phyloP scores from a whole-genome alignment of 805 yeast genomes.

The Metschnikowia dekortorum region DNA sequence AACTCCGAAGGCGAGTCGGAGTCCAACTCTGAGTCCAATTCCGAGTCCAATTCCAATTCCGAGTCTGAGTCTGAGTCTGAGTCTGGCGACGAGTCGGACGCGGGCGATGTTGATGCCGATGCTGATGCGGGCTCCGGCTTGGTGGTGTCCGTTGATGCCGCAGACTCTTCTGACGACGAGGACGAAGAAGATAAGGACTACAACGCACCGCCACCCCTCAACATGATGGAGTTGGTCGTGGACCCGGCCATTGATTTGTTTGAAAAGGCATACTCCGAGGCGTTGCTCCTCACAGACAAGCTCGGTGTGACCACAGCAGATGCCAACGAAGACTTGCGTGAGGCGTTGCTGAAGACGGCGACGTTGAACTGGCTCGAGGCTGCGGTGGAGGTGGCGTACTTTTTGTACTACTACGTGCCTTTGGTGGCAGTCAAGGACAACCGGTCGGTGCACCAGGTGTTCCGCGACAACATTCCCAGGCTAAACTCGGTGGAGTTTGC shows the following conservation, averaged over 20 bases:
- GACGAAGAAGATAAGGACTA: constrained; percentile 35
- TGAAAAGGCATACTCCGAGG: constrained; percentile 23
- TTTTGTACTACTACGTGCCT: constrained; percentile 31
- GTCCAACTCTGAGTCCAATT: background rate
- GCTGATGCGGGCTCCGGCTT: background rate
- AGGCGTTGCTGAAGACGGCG: constrained; percentile 33
- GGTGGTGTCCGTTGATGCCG: constrained; percentile 15
- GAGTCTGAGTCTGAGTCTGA: background rate
- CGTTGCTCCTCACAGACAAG: constrained; percentile 30
- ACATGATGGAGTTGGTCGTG: constrained; percentile 32
- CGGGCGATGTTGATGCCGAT: background rate
- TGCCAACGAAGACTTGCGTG: constrained; percentile 36
- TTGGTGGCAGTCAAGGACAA: constrained; percentile 34
- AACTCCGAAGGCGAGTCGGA: constrained; percentile 22
- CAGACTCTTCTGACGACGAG: constrained; percentile 24
- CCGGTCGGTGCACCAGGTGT: constrained; percentile 30
- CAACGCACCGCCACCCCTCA: constrained; percentile 36
- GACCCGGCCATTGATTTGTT: constrained; percentile 34
- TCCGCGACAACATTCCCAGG: constrained; percentile 29
- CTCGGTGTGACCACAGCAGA: constrained; percentile 34
- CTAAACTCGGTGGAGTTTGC: constrained; percentile 21
- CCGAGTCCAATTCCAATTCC: background rate
- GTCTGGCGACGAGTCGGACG: background rate
- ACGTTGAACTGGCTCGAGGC: constrained; percentile 34
- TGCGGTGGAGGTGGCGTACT: constrained; percentile 26